Conservation (phyloP, 129 eudicot species). For the Centaurea solstitialis region DNA sequence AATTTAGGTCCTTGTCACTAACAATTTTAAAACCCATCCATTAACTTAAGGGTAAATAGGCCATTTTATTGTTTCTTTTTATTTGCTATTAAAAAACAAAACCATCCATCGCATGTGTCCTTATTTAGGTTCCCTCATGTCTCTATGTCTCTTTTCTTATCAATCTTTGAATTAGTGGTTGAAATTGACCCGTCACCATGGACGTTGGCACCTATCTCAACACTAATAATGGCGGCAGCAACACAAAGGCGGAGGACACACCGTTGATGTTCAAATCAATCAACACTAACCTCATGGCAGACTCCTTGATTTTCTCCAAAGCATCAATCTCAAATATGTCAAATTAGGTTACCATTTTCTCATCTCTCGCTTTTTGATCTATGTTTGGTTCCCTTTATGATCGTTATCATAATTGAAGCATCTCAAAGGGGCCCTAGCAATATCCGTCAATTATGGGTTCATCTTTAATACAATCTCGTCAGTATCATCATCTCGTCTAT, state of each 20-base stretch:
- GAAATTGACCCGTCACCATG: constrained; percentile 23
- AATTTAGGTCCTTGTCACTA: too few relatives aligned
- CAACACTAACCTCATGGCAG: constrained; percentile 38
- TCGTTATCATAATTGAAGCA: constrained; percentile 40
- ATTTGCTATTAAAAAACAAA: too few relatives aligned
- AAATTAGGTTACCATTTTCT: constrained; percentile 70
- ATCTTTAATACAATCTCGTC: constrained; percentile 67
- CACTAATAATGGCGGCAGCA: constrained; percentile 18
- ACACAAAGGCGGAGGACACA: constrained; percentile 9
- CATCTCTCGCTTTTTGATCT: constrained; percentile 59
- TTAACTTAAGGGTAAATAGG: too few relatives aligned
- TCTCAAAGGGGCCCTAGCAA: constrained; percentile 60
- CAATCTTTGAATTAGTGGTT: neutral
- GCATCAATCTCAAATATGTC: constrained; percentile 48
- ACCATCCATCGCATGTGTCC: too few relatives aligned
- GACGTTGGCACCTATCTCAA: constrained; percentile 27
- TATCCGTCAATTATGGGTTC: constrained; percentile 55
- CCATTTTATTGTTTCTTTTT: too few relatives aligned
- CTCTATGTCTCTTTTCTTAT: too few relatives aligned
- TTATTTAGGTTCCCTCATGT: too few relatives aligned
- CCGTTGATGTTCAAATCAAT: constrained; percentile 52
- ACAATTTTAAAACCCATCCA: too few relatives aligned
- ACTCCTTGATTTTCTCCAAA: constrained; percentile 50
- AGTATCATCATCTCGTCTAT: constrained; percentile 45
- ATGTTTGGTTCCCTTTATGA: constrained; percentile 54